Percentiles rank a stretch among this genome's conserved stretches.
Evolutionary conservation across 495 filamentous ascomycete species (phyloP).

Genomic region (Alectoria sarmentosa): DNA sequence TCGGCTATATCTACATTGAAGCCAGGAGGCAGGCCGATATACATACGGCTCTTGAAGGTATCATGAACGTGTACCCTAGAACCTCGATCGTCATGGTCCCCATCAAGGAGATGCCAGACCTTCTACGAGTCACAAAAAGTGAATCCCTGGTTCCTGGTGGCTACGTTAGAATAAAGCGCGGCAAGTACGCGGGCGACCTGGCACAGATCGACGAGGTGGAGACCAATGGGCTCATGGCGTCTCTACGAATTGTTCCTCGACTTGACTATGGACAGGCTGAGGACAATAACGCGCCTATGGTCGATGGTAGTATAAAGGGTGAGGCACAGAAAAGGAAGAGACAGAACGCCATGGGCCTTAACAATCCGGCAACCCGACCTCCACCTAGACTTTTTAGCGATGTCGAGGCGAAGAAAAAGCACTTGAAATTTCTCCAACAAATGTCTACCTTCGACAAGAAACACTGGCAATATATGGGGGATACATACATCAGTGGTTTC

Average conservation of each 20-base stretch:
- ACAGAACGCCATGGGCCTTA: constrained; percentile 39
- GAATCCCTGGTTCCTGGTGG: constrained; percentile 79
- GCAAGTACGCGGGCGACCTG: constrained; percentile 81
- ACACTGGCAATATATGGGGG: constrained; percentile 73
- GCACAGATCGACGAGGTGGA: constrained; percentile 92
- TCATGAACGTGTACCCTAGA: constrained; percentile 78
- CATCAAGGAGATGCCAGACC: constrained; percentile 96
- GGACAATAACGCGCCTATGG: constrained; percentile 54
- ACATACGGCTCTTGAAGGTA: constrained; percentile 66
- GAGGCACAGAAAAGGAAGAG: constrained; percentile 70
- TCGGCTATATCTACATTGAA: constrained; percentile 93
- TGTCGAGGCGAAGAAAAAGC: constrained; percentile 82
- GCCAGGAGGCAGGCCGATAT: constrained; percentile 82
- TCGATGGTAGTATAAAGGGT: constrained; percentile 32
- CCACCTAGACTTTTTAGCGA: constrained; percentile 92
- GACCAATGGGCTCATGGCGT: constrained; percentile 82
- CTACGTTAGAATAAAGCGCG: constrained; percentile 83
- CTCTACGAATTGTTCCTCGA: constrained; percentile 79
- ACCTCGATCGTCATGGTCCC: constrained; percentile 79
- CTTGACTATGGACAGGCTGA: constrained; percentile 87
- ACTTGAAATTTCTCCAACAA: constrained; percentile 59
- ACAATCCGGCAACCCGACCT: constrained; percentile 50
- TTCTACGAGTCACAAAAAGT: constrained; percentile 80
- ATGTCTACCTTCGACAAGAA: constrained; percentile 54
- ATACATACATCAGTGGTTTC: constrained; percentile 89